A percentile compares a stretch with the other conserved stretches of the same genome.
These are phyloP conservation scores for Microdochium bolleyi DNA, from an alignment of 2,329 filamentous ascomycete species.

Conservation along the genomic window DNA sequence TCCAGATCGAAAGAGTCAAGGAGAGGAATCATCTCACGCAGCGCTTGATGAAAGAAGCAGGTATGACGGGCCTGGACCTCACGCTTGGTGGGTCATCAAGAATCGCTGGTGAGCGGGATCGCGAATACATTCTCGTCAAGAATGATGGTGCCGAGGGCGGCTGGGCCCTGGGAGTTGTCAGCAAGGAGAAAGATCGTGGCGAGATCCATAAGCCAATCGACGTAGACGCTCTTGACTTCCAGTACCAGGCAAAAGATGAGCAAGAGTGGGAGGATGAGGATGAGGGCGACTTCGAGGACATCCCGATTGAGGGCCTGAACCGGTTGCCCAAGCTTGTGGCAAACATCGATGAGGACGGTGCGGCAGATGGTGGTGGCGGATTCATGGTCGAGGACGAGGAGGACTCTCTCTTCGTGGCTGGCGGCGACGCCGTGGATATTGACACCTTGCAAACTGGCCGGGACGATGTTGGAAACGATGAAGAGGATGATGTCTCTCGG, in stretches of 20 bases:
- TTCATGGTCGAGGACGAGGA: constrained; percentile 30
- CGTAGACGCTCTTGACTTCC: constrained; percentile 61
- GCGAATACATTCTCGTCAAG: constrained; percentile 93
- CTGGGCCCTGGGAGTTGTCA: constrained; percentile 92
- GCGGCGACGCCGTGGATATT: constrained; percentile 10
- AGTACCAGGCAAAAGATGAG: constrained; percentile 46
- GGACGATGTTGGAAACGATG: constrained; percentile 23
- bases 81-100: constrained; percentile 59
- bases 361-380: constrained; percentile 1
- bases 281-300: constrained; percentile 82
- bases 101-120: constrained; percentile 76
- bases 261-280: constrained; percentile 50
- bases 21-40: constrained; percentile 95
- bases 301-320: constrained; percentile 85
- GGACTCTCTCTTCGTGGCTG: constrained; percentile 49
- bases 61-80: constrained; percentile 72
- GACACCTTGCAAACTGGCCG: background rate
- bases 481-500: constrained; percentile 59
- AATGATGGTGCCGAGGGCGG: constrained; percentile 93
- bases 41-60: constrained; percentile 86
- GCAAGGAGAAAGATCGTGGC: constrained; percentile 71
- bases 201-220: constrained; percentile 85
- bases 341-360: constrained; percentile 3
- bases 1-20: constrained; percentile 89
- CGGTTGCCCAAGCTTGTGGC: constrained; percentile 58